Conservation (phyloP, 768 basidiomycete genomes). For the Scleroderma citrinum region DNA sequence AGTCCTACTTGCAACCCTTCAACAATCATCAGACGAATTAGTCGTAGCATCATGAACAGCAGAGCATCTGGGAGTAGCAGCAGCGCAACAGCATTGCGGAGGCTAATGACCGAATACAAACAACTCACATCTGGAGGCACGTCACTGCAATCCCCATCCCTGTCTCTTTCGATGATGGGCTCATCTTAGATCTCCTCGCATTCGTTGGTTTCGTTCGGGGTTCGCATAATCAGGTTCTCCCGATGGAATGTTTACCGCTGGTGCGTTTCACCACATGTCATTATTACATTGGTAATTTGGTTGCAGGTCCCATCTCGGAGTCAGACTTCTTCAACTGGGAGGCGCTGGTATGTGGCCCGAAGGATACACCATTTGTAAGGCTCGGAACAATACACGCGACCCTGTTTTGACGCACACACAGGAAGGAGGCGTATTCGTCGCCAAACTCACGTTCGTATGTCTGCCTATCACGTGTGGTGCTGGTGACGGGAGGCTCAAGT, state of each 20-base stretch:
- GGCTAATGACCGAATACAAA: slow-evolving; percentile 92
- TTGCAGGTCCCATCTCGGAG: slow-evolving; percentile 78
- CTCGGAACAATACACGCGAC: not conserved
- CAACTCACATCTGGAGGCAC: slow-evolving; percentile 75
- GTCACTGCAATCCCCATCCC: slow-evolving; percentile 8
- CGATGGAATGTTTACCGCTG: slow-evolving; percentile 96
- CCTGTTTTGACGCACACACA: slow-evolving; percentile 21
- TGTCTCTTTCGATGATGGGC: not conserved
- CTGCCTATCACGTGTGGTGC: slow-evolving; percentile 11
- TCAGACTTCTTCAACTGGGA: slow-evolving; percentile 96
- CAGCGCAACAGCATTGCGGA: slow-evolving; percentile 68
- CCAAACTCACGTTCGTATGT: slow-evolving; percentile 86
- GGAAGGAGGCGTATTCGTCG: slow-evolving; percentile 95
- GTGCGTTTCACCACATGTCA: slow-evolving; percentile 28
- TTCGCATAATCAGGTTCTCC: slow-evolving; percentile 48
- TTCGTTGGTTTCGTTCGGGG: not conserved
- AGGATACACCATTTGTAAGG: slow-evolving; percentile 90
- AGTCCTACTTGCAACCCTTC: not conserved
- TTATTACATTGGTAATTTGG: not conserved
- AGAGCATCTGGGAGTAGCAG: slow-evolving; percentile 46
- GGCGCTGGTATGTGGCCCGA: slow-evolving; percentile 88
- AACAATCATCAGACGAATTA: not conserved
- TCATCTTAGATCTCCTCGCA: not conserved
- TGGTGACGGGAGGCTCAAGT: not conserved
- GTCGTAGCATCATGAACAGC: slow-evolving; percentile 38